Evolutionary conservation across 1,139 yeast species (phyloP).

Genomic region (Suhomyces maxii): DNA sequence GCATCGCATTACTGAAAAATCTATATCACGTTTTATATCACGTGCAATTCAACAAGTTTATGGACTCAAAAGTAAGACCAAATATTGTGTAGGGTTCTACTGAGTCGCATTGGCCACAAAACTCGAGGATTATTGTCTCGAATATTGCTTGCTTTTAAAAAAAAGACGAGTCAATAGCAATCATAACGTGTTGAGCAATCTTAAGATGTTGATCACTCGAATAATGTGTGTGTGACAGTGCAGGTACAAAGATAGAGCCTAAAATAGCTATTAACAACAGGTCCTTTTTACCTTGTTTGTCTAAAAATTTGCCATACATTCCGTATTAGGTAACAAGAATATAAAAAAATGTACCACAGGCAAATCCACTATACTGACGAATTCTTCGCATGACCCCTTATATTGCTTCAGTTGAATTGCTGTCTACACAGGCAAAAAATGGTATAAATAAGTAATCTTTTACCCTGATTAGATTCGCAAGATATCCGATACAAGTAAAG

Average conservation of each 20-base stretch:
- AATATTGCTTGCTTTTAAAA: not conserved
- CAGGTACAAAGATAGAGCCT: not conserved
- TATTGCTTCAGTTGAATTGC: not conserved
- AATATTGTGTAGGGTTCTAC: too few relatives aligned
- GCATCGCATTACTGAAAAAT: slow-evolving; percentile 8
- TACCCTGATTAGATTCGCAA: too few relatives aligned
- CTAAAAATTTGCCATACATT: not conserved
- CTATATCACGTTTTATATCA: not conserved
- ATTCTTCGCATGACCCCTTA: too few relatives aligned
- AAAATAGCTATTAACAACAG: not conserved
- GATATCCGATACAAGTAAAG: too few relatives aligned
- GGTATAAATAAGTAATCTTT: too few relatives aligned
- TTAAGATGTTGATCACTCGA: not conserved
- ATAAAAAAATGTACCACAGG: not conserved
- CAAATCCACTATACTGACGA: not conserved
- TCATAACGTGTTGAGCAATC: not conserved
- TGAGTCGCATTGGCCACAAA: not conserved
- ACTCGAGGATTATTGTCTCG: not conserved
- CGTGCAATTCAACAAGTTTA: not conserved
- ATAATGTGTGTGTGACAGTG: not conserved
- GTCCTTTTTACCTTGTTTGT: not conserved
- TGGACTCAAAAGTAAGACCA: too few relatives aligned
- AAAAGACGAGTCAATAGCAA: not conserved
- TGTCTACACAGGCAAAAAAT: not conserved
- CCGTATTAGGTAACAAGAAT: not conserved